A percentile compares a stretch with the other conserved stretches of the same genome.
phyloP scores from a whole-genome alignment of 2,329 filamentous ascomycete genomes.

The Exserohilum turcica region DNA sequence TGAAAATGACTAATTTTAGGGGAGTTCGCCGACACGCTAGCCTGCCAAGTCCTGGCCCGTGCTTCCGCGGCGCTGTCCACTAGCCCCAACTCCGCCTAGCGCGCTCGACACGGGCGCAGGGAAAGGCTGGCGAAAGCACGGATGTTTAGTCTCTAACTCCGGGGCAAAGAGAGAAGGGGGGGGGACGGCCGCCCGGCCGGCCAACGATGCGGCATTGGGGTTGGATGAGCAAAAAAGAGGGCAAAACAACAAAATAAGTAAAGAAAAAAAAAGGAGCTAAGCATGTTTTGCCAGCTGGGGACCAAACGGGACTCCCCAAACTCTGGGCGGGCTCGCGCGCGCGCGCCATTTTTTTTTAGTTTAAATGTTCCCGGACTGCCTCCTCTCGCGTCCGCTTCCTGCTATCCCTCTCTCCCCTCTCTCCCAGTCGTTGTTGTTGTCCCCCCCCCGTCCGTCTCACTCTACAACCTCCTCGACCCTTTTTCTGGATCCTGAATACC shows the following conservation, averaged over 20 bases:
- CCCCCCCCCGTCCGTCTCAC: not conserved
- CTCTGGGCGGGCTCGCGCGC: too few relatives aligned
- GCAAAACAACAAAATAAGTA: too few relatives aligned
- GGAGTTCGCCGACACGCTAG: not conserved
- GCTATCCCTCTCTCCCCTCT: not conserved
- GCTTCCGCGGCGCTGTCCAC: not conserved
- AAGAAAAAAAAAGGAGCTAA: not conserved
- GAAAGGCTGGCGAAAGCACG: not conserved
- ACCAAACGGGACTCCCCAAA: not conserved
- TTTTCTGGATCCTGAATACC: not conserved
- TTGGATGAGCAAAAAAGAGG: not conserved
- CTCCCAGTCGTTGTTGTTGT: not conserved
- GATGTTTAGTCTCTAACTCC: not conserved
- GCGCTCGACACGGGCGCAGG: not conserved
- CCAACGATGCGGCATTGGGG: not conserved
- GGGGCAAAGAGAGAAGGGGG: not conserved
- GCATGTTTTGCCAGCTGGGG: not conserved
- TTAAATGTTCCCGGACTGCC: slow-evolving; percentile 2
- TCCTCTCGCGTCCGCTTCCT: not conserved
- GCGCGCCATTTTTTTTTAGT: not conserved
- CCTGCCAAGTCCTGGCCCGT: too few relatives aligned
- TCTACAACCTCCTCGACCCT: not conserved
- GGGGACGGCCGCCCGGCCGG: not conserved
- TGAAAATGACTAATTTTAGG: slow-evolving; percentile 6
- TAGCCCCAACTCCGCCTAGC: too few relatives aligned